Conservation (phyloP, 225 moss, liverwort and hornwort genomes). For the Polytrichum commune region DNA sequence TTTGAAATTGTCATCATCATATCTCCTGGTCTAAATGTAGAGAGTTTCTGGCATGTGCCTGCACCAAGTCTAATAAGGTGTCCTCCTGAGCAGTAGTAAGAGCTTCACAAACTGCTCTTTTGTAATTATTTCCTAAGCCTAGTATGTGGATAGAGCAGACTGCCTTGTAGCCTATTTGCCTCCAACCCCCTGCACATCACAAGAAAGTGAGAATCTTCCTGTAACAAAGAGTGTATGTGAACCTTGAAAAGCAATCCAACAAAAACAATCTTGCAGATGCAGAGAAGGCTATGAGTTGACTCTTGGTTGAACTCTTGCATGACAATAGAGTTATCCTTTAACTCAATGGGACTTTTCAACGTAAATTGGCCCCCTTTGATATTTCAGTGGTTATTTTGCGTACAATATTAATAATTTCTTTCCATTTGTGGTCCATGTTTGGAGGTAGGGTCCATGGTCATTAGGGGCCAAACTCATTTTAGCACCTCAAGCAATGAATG, state of each 20-base stretch:
- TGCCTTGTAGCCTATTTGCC: slow-evolving; percentile 68
- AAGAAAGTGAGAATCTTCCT: neutral
- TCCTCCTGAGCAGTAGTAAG: slow-evolving; percentile 29
- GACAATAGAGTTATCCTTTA: neutral
- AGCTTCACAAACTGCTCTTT: slow-evolving; percentile 27
- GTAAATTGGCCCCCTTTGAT: neutral
- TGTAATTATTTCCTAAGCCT: slow-evolving; percentile 39
- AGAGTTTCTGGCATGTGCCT: slow-evolving; percentile 11
- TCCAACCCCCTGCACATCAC: slow-evolving; percentile 50
- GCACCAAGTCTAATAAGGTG: slow-evolving; percentile 27
- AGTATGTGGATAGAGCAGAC: slow-evolving; percentile 72
- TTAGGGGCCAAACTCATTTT: too few relatives aligned
- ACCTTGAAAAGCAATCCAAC: neutral
- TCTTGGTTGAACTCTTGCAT: neutral
- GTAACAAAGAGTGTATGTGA: neutral
- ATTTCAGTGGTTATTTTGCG: too few relatives aligned
- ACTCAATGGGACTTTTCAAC: neutral
- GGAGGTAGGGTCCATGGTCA: too few relatives aligned
- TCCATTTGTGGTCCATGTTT: too few relatives aligned
- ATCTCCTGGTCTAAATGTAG: neutral
- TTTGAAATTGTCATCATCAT: too few relatives aligned
- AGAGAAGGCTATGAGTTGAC: neutral
- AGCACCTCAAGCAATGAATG: too few relatives aligned
- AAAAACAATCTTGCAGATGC: neutral
- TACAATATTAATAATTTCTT: too few relatives aligned